phyloP scores from a whole-genome alignment of 805 yeast species.

The Ogataea salicorniae region DNA sequence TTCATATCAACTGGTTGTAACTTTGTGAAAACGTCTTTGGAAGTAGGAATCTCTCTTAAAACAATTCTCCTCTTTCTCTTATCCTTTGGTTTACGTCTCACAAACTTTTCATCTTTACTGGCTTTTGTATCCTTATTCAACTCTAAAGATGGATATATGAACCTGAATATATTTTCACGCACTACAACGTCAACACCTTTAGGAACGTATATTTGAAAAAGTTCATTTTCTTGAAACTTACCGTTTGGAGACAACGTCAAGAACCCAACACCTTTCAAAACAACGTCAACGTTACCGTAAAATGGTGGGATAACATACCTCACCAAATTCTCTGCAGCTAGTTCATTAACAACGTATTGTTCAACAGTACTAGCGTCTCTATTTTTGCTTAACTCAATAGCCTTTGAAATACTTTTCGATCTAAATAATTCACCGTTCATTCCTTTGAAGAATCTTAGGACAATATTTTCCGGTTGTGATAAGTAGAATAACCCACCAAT shows the following conservation, averaged over 20 bases:
- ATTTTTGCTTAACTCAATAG: constrained; percentile 22
- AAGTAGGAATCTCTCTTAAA: constrained; percentile 11
- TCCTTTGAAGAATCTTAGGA: constrained; percentile 43
- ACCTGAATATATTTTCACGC: constrained; percentile 32
- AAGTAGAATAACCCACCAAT: constrained; percentile 61
- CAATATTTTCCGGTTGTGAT: constrained; percentile 45
- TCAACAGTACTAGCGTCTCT: constrained; percentile 23
- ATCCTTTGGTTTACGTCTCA: constrained; percentile 9
- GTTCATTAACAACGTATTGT: constrained; percentile 15
- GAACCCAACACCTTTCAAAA: constrained; percentile 61
- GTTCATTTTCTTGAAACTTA: constrained; percentile 17
- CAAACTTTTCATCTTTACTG: constrained; percentile 8
- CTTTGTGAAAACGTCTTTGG: constrained; percentile 20
- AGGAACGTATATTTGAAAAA: constrained; percentile 51
- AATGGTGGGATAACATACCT: constrained; percentile 67
- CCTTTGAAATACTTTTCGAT: constrained; percentile 30
- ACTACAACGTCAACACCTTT: constrained; percentile 47
- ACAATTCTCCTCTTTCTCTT: constrained; percentile 6
- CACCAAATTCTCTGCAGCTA: constrained; percentile 29
- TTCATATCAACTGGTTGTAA: constrained; percentile 17
- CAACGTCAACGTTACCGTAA: constrained; percentile 59
- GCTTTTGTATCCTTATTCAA: constrained; percentile 9
- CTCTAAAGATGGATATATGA: constrained; percentile 21
- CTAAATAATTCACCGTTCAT: constrained; percentile 37
- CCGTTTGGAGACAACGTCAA: constrained; percentile 60